phyloP scores from a whole-genome alignment of 2,329 filamentous ascomycete genomes.

The Fusarium veterinarium region DNA sequence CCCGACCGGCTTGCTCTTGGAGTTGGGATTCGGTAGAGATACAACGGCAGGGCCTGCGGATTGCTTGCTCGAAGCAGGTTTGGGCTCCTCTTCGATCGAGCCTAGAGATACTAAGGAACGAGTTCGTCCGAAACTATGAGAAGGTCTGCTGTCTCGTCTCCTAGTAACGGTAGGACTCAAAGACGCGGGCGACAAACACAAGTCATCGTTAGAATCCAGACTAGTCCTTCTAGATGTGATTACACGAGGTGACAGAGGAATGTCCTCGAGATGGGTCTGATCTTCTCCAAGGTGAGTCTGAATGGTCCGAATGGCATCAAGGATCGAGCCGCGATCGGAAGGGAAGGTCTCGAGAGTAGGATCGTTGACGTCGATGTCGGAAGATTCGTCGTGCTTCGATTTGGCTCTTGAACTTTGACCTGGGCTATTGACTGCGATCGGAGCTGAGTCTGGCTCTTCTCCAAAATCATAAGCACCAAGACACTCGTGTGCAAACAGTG shows the following conservation, averaged over 20 bases:
- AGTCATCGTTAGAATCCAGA: constrained; percentile 54
- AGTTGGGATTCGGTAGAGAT: constrained; percentile 40
- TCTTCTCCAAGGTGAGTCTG: constrained; percentile 58
- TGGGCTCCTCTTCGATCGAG: constrained; percentile 60
- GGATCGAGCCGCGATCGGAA: constrained; percentile 56
- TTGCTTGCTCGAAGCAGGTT: constrained; percentile 26
- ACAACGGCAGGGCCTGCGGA: constrained; percentile 29
- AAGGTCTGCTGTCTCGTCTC: constrained; percentile 49
- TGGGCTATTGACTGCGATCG: constrained; percentile 31
- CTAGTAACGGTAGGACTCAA: constrained; percentile 50
- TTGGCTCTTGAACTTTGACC: constrained; percentile 25
- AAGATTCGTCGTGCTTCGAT: constrained; percentile 30
- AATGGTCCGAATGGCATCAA: constrained; percentile 59
- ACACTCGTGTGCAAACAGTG: constrained; percentile 61
- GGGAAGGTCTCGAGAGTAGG: constrained; percentile 63
- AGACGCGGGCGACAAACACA: constrained; percentile 49
- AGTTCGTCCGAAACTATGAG: constrained; percentile 51
- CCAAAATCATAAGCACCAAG: constrained; percentile 55
- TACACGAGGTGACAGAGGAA: constrained; percentile 51
- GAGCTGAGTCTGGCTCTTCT: constrained; percentile 46
- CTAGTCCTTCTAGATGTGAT: constrained; percentile 50
- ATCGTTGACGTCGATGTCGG: constrained; percentile 55
- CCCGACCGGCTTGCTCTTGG: constrained; percentile 25
- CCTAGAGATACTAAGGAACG: constrained; percentile 56
- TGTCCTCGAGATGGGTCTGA: constrained; percentile 50